These are phyloP conservation scores for Colletotrichum musicola DNA, from an alignment of 2,329 filamentous ascomycete species.

Conservation along the genomic window DNA sequence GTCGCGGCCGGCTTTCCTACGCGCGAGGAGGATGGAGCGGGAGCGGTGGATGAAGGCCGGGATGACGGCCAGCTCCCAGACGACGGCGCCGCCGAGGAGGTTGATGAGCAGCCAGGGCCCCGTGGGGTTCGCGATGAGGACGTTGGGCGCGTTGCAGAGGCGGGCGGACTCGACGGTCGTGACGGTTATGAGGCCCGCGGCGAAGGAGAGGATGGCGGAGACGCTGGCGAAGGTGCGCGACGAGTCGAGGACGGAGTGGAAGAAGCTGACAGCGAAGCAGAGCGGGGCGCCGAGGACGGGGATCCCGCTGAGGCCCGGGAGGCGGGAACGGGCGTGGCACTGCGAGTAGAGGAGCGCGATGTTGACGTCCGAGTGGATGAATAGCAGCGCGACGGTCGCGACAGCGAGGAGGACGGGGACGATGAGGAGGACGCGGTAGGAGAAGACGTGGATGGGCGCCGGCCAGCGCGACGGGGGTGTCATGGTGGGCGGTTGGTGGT, in stretches of 20 bases:
- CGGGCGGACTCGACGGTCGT: slow-evolving; percentile 64
- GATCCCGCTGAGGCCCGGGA: slow-evolving; percentile 58
- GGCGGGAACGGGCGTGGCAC: slow-evolving; percentile 61
- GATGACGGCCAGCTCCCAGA: slow-evolving; percentile 65
- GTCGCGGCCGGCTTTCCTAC: slow-evolving; percentile 40
- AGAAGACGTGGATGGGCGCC: slow-evolving; percentile 65
- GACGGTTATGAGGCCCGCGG: slow-evolving; percentile 62
- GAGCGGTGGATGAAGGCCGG: slow-evolving; percentile 62
- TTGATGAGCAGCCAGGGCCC: slow-evolving; percentile 62
- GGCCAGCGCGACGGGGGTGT: slow-evolving; percentile 42
- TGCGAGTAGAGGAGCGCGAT: slow-evolving; percentile 65
- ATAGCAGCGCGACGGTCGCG: slow-evolving; percentile 56
- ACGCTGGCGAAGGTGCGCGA: slow-evolving; percentile 56
- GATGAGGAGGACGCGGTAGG: slow-evolving; percentile 65
- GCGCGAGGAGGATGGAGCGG: slow-evolving; percentile 49
- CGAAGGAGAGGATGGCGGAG: slow-evolving; percentile 56
- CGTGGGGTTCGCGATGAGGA: slow-evolving; percentile 54
- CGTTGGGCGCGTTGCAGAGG: slow-evolving; percentile 52
- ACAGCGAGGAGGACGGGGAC: slow-evolving; percentile 62
- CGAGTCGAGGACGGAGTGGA: slow-evolving; percentile 57
- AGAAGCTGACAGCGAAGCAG: slow-evolving; percentile 66
- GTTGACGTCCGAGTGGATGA: slow-evolving; percentile 63
- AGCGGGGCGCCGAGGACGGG: slow-evolving; percentile 59
- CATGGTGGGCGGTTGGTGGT: not conserved
- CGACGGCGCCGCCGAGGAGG: slow-evolving; percentile 61